Evolutionary conservation across 2,329 filamentous ascomycete species (phyloP).

Genomic region (Penicillium italicum): DNA sequence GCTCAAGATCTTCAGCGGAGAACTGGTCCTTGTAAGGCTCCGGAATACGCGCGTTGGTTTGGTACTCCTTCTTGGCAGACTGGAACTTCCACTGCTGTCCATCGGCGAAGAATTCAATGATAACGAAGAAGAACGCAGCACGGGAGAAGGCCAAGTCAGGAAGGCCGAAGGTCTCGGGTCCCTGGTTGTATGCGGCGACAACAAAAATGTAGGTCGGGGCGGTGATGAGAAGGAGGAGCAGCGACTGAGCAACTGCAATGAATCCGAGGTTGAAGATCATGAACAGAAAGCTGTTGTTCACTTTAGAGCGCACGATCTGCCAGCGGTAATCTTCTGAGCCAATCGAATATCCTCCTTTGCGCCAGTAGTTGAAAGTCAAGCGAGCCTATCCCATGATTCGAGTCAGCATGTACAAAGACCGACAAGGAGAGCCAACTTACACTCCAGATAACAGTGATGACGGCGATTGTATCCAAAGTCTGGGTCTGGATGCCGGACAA

Average conservation of each 20-base stretch:
- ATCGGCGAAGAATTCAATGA: conserved; percentile 78
- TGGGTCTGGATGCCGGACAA: conserved; percentile 66
- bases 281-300: conserved; percentile 71
- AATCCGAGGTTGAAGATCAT: conserved; percentile 86
- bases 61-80: conserved; percentile 72
- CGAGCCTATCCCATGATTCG: conserved; percentile 54
- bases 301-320: conserved; percentile 66
- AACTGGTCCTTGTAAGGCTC: conserved; percentile 49
- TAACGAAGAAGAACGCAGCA: conserved; percentile 54
- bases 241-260: conserved; percentile 77
- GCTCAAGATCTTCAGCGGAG: conserved; percentile 72
- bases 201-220: conserved; percentile 81
- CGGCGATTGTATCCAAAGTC: conserved; percentile 68
- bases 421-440: conserved; percentile 48
- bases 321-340: conserved; percentile 96
- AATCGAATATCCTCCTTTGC: conserved; percentile 83
- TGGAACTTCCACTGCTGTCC: conserved; percentile 93
- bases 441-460: conserved; percentile 74
- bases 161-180: conserved; percentile 51
- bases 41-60: conserved; percentile 67
- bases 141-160: conserved; percentile 59
- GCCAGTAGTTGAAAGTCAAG: conserved; percentile 94
- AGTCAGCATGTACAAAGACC: neutral
- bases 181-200: conserved; percentile 63
- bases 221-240: conserved; percentile 75